A percentile compares a stretch with the other conserved stretches of the same genome.
Evolutionary conservation across 1,284 basidiomycete species (phyloP).

Genomic region (Ustilago trichophora): DNA sequence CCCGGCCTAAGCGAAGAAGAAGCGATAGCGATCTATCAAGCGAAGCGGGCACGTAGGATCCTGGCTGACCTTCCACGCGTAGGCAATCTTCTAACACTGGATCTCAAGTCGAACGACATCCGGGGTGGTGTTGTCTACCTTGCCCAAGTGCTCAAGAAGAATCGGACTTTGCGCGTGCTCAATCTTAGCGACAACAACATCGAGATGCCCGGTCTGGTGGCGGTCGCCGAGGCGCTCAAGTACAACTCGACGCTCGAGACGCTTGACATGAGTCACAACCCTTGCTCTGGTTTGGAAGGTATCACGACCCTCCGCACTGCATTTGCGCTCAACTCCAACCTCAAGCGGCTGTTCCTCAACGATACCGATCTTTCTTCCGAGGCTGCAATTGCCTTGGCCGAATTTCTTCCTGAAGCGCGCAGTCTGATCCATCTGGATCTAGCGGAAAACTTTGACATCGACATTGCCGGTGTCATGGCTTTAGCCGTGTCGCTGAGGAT

Average conservation of each 20-base stretch:
- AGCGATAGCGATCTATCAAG: conserved; percentile 45
- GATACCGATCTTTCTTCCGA: conserved; percentile 82
- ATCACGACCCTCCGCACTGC: conserved; percentile 74
- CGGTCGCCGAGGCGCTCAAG: conserved; percentile 90
- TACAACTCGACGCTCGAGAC: conserved; percentile 94
- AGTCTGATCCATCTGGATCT: conserved; percentile 81
- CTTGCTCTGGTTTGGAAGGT: conserved; percentile 88
- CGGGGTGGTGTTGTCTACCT: conserved; percentile 83
- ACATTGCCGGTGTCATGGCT: conserved; percentile 90
- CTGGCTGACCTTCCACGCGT: conserved; percentile 78
- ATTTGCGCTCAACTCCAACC: conserved; percentile 88
- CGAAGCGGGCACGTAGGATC: conserved; percentile 52
- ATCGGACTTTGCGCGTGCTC: conserved; percentile 90
- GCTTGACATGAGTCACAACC: conserved; percentile 89
- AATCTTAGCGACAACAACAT: conserved; percentile 94
- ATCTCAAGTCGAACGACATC: conserved; percentile 90
- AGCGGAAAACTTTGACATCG: conserved; percentile 71
- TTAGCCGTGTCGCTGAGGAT: conserved; percentile 82
- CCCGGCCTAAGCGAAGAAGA: conserved; percentile 45
- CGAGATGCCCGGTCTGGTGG: conserved; percentile 80
- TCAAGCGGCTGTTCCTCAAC: conserved; percentile 90
- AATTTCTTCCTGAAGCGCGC: conserved; percentile 90
- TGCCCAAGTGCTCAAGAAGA: conserved; percentile 92
- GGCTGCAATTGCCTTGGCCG: conserved; percentile 92
- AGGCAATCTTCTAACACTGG: conserved; percentile 85